Conservation (phyloP, 148 eudicot species). For the Chenopodium suecicum region DNA sequence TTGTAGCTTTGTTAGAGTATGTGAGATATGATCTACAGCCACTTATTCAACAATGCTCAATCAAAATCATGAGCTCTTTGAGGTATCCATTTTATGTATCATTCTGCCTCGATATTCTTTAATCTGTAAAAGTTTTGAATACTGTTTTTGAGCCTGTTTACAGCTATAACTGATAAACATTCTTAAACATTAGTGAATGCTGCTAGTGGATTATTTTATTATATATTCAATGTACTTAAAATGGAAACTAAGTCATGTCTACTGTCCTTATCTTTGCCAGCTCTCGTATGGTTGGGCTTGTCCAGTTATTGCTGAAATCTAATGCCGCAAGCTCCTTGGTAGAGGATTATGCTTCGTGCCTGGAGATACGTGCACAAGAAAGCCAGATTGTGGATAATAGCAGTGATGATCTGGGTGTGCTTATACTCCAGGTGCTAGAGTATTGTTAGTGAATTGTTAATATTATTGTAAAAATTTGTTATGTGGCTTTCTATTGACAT, state of each 20-base stretch:
- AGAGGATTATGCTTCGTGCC: constrained; percentile 96
- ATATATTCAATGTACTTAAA: no score
- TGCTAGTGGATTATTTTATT: background rate
- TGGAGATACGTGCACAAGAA: constrained; percentile 88
- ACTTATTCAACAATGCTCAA: constrained; percentile 77
- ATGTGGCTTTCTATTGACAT: constrained; percentile 1
- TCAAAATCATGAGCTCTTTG: constrained; percentile 78
- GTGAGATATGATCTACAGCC: constrained; percentile 93
- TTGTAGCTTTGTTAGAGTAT: constrained; percentile 82
- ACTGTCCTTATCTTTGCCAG: constrained; percentile 35
- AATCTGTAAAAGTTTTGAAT: background rate
- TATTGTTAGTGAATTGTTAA: background rate
- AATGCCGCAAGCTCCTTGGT: constrained; percentile 72
- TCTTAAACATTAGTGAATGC: background rate
- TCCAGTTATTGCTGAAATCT: constrained; percentile 71
- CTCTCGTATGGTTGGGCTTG: constrained; percentile 87
- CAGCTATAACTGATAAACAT: background rate
- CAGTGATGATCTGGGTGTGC: constrained; percentile 83
- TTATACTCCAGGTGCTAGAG: constrained; percentile 70
- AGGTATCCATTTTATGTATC: constrained; percentile 45
- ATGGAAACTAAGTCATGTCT: background rate
- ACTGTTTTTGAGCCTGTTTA: background rate
- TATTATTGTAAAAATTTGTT: background rate
- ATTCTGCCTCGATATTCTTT: constrained; percentile 2
- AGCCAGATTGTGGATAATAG: constrained; percentile 71